Conservation (phyloP, 83 land plant species). For the Diphasiastrum complanatum region DNA sequence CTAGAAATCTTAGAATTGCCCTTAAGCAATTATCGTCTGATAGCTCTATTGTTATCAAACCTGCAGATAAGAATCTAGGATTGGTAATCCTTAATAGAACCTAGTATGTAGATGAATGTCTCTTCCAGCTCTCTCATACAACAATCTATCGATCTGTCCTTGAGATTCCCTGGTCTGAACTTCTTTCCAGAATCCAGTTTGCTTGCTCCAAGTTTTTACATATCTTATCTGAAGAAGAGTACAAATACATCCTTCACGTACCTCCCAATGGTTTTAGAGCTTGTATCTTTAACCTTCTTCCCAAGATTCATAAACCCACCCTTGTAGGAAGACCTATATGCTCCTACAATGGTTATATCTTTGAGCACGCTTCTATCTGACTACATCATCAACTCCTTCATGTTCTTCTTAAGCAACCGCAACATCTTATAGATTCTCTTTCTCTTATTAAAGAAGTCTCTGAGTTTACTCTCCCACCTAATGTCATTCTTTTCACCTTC, state of each 20-base stretch:
- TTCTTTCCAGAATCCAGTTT: neutral
- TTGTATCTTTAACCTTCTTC: neutral
- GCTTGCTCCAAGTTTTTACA: neutral
- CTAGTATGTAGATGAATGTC: neutral
- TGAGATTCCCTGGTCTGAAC: neutral
- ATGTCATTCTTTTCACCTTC: slow-evolving; percentile 9
- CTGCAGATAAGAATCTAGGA: neutral
- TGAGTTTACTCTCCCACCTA: neutral
- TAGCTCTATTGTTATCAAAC: slow-evolving; percentile 8
- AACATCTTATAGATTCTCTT: slow-evolving; percentile 8
- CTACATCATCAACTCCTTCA: neutral
- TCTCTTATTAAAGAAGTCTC: neutral
- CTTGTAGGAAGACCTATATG: slow-evolving; percentile 8
- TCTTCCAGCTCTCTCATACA: neutral
- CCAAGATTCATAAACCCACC: slow-evolving; percentile 3
- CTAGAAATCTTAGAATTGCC: too few species aligned
- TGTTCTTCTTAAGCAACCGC: neutral
- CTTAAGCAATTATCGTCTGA: too few species aligned
- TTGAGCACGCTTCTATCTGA: neutral
- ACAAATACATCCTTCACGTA: neutral
- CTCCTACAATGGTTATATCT: slow-evolving; percentile 5
- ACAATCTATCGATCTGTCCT: neutral
- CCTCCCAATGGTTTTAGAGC: neutral
- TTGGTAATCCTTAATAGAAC: neutral
- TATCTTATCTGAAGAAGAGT: neutral